These are phyloP conservation scores for Ophiostoma novo-ulmi DNA, from an alignment of 2,329 filamentous ascomycete genomes.

Conservation along the genomic window DNA sequence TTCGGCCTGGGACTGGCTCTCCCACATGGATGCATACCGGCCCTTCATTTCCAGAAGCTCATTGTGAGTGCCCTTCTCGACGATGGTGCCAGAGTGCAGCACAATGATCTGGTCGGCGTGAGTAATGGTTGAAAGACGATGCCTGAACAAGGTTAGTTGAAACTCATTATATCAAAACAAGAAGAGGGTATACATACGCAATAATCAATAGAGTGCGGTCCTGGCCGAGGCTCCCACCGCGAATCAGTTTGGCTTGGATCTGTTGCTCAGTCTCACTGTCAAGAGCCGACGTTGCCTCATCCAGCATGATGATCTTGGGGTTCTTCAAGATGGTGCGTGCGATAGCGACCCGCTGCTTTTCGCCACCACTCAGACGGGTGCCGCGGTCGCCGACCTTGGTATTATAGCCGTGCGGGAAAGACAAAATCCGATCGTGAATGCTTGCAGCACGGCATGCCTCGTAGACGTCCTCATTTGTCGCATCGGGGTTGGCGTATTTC, in stretches of 20 bases:
- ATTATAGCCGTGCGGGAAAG: conserved; percentile 49
- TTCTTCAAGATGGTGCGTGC: conserved; percentile 64
- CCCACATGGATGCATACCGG: conserved; percentile 81
- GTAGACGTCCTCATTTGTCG: conserved; percentile 46
- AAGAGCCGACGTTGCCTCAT: conserved; percentile 67
- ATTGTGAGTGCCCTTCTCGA: conserved; percentile 44
- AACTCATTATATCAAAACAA: neutral
- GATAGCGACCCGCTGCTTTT: conserved; percentile 56
- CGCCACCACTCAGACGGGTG: conserved; percentile 53
- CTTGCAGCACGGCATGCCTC: conserved; percentile 50
- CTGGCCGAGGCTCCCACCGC: conserved; percentile 56
- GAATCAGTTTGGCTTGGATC: conserved; percentile 65
- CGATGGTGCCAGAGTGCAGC: conserved; percentile 29
- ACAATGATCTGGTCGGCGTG: conserved; percentile 31
- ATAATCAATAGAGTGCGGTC: conserved; percentile 93
- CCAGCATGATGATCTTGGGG: conserved; percentile 63
- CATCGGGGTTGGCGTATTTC: conserved; percentile 46
- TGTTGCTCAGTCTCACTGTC: conserved; percentile 56
- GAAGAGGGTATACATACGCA: conserved; percentile 55
- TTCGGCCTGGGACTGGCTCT: conserved; percentile 58
- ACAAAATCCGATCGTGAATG: conserved; percentile 51
- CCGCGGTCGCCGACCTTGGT: conserved; percentile 52
- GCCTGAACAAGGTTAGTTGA: conserved; percentile 40
- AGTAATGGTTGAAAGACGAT: conserved; percentile 63
- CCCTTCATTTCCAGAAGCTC: conserved; percentile 66